Evolutionary conservation across 352 stramenopile genomes (phyloP).

Genomic region (Globisporangium takayamanum): DNA sequence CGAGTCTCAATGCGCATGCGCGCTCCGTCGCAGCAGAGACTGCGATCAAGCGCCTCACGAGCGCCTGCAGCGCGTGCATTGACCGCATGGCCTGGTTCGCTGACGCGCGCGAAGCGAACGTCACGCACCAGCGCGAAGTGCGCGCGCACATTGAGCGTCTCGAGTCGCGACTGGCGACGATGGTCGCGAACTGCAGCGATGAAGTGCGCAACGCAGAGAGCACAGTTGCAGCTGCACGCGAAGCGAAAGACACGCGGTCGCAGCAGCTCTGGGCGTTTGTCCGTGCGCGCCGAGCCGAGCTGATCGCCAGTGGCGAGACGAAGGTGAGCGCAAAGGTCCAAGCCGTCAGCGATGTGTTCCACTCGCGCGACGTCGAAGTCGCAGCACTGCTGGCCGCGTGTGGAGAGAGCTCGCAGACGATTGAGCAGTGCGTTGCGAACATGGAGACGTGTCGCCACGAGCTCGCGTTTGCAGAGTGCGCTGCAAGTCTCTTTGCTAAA

Average conservation of each 20-base stretch:
- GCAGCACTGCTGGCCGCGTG: constrained; percentile 20
- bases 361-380: constrained; percentile 28
- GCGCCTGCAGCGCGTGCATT: constrained; percentile 33
- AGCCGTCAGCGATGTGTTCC: constrained; percentile 28
- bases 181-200: constrained; percentile 13
- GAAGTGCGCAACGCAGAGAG: constrained; percentile 22
- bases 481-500: constrained; percentile 24
- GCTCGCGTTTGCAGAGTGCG: constrained; percentile 27
- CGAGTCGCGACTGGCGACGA: constrained; percentile 12
- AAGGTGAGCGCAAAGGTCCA: constrained; percentile 26
- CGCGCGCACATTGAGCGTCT: constrained; percentile 22
- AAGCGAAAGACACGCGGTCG: constrained; percentile 23
- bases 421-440: constrained; percentile 22
- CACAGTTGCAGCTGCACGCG: constrained; percentile 18
- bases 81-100: constrained; percentile 29
- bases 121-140: constrained; percentile 15
- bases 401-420: constrained; percentile 12
- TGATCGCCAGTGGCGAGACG: constrained; percentile 22
- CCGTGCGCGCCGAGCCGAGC: constrained; percentile 20
- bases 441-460: constrained; percentile 21
- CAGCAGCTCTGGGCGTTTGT: constrained; percentile 31
- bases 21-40: constrained; percentile 32
- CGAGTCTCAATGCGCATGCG: constrained; percentile 17
- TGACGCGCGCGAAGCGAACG: constrained; percentile 8
- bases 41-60: constrained; percentile 36